phyloP scores from a whole-genome alignment of 208 protist species.

The Porcisia hertigi region DNA sequence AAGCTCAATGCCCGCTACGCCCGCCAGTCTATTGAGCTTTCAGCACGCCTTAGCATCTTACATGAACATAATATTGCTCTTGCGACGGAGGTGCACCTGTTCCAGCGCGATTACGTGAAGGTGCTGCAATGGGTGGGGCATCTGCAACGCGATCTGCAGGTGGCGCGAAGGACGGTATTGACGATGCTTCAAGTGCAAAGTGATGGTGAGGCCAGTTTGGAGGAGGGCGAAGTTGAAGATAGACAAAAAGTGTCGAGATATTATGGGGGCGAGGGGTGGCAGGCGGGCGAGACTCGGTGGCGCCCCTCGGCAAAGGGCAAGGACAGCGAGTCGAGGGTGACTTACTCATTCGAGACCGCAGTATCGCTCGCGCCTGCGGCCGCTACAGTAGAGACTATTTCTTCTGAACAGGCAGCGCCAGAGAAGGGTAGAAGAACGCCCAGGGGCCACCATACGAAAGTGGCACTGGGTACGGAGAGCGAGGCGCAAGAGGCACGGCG shows the following conservation, averaged over 20 bases:
- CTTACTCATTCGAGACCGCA: slow-evolving; percentile 3
- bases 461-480: slow-evolving; percentile 1
- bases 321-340: neutral
- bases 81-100: slow-evolving; percentile 52
- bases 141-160: slow-evolving; percentile 41
- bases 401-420: neutral
- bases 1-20: slow-evolving; percentile 79
- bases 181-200: slow-evolving; percentile 44
- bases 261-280: neutral
- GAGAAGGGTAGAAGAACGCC: neutral
- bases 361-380: neutral
- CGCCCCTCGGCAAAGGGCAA: neutral
- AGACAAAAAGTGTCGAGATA: neutral
- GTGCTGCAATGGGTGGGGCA: slow-evolving; percentile 47
- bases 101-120: slow-evolving; percentile 48
- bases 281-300: neutral
- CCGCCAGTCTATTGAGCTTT: slow-evolving; percentile 67
- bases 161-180: slow-evolving; percentile 54
- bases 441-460: neutral
- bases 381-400: neutral
- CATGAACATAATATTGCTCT: slow-evolving; percentile 75
- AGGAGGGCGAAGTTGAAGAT: neutral
- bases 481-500: slow-evolving; percentile 19
- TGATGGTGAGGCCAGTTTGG: neutral
- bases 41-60: slow-evolving; percentile 68